Conservation (phyloP, 495 filamentous ascomycete genomes). For the Massariosphaeria phaeospora region DNA sequence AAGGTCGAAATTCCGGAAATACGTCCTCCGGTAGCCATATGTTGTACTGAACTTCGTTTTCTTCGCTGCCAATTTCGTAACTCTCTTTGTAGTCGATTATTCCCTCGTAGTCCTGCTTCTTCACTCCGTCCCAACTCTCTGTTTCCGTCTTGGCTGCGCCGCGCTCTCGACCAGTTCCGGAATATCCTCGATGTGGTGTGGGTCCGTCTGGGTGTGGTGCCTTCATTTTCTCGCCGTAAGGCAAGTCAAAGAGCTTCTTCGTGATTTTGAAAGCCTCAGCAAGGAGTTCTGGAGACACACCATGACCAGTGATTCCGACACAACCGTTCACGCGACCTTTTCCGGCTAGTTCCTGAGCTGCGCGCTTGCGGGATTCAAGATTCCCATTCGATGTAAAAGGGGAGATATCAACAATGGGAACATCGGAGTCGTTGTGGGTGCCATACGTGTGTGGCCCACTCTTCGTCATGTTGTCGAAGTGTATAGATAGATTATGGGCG, state of each 20-base stretch:
- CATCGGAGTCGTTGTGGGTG: no score
- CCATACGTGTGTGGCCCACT: no score
- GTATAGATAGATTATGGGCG: no score
- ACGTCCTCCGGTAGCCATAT: constrained; percentile 58
- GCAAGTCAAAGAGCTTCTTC: constrained; percentile 44
- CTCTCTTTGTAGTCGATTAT: constrained; percentile 46
- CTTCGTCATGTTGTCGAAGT: no score
- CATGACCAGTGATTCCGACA: constrained; percentile 34
- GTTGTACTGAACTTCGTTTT: constrained; percentile 54
- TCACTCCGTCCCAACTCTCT: constrained; percentile 51
- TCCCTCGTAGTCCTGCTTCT: constrained; percentile 2
- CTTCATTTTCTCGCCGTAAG: constrained; percentile 47
- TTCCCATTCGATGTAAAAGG: constrained; percentile 13
- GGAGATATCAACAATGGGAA: constrained; percentile 33
- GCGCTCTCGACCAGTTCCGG: constrained; percentile 48
- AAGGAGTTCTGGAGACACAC: constrained; percentile 16
- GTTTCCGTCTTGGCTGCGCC: constrained; percentile 56
- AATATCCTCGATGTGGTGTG: constrained; percentile 59
- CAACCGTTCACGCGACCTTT: constrained; percentile 27
- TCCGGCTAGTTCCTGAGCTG: constrained; percentile 17
- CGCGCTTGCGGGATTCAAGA: not conserved
- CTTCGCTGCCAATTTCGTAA: constrained; percentile 62
- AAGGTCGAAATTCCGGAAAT: constrained; percentile 57
- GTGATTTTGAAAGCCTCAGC: constrained; percentile 22
- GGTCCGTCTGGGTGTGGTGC: constrained; percentile 59